phyloP scores from a whole-genome alignment of 2,329 filamentous ascomycete species.

The Colletotrichum godetiae region DNA sequence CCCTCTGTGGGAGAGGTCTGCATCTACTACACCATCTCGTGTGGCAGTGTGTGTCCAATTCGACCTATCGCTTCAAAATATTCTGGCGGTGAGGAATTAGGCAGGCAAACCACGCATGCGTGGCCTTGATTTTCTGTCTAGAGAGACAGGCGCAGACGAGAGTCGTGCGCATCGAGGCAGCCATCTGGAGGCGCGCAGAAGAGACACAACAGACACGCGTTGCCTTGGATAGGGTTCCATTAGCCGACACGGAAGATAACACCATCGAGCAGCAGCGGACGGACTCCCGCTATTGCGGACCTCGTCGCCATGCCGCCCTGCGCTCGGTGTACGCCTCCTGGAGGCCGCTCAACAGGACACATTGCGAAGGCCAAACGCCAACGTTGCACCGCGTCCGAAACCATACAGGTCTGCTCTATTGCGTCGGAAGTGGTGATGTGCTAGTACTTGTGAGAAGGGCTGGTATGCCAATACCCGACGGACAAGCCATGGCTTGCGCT shows the following conservation, averaged over 20 bases:
- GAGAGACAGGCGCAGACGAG: neutral
- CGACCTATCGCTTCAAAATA: conserved; percentile 6
- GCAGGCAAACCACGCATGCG: neutral
- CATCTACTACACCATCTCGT: conserved; percentile 28
- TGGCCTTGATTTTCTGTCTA: conserved; percentile 6
- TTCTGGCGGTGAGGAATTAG: conserved; percentile 20
- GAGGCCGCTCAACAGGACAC: neutral
- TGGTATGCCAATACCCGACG: conserved; percentile 23
- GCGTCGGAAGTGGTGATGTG: conserved; percentile 20
- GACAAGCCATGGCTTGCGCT: conserved; percentile 22
- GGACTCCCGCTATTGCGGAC: neutral
- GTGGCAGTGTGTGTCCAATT: conserved; percentile 9
- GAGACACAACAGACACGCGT: neutral
- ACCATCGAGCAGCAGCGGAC: neutral
- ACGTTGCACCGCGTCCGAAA: conserved; percentile 27
- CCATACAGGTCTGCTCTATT: conserved; percentile 18
- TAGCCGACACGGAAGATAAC: neutral
- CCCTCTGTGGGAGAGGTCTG: neutral
- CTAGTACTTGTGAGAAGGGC: neutral
- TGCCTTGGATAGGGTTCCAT: neutral
- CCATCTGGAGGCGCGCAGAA: neutral
- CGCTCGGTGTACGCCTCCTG: conserved; percentile 2
- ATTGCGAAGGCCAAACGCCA: conserved; percentile 17
- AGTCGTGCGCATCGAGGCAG: neutral
- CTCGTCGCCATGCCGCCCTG: neutral